phyloP scores from a whole-genome alignment of 2,329 filamentous ascomycete species.

The Ceratocystiopsis brevicomis region DNA sequence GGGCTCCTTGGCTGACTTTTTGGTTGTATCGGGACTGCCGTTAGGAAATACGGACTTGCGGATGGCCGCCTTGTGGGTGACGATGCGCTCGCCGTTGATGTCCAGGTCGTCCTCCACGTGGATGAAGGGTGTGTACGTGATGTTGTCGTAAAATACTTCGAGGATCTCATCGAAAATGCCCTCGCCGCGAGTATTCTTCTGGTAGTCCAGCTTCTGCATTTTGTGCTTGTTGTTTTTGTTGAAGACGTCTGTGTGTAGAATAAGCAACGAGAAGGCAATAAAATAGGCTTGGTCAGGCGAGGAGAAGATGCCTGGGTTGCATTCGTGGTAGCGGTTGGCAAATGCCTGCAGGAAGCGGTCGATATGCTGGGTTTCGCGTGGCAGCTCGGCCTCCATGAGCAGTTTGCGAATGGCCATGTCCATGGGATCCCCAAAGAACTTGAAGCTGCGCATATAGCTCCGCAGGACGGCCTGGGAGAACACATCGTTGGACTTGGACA shows the following conservation, averaged over 20 bases:
- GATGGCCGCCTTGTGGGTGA: slow-evolving; percentile 46
- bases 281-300: slow-evolving; percentile 93
- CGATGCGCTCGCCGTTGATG: slow-evolving; percentile 53
- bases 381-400: slow-evolving; percentile 87
- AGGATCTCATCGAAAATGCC: slow-evolving; percentile 86
- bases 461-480: slow-evolving; percentile 71
- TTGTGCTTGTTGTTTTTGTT: slow-evolving; percentile 99
- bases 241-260: slow-evolving; percentile 96
- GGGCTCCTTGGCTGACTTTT: slow-evolving; percentile 55
- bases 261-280: slow-evolving; percentile 88
- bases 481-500: slow-evolving; percentile 70
- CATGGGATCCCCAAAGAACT: slow-evolving; percentile 91
- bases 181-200: slow-evolving; percentile 85
- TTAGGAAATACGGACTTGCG: slow-evolving; percentile 52
- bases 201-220: slow-evolving; percentile 90
- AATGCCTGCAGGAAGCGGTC: slow-evolving; percentile 88
- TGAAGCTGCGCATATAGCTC: slow-evolving; percentile 89
- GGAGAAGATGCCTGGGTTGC: slow-evolving; percentile 88
- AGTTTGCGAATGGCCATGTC: slow-evolving; percentile 95
- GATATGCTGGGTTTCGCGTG: slow-evolving; percentile 95
- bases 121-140: slow-evolving; percentile 94
- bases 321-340: slow-evolving; percentile 92
- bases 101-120: slow-evolving; percentile 87
- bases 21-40: slow-evolving; percentile 41
- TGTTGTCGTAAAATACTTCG: slow-evolving; percentile 96